Evolutionary conservation across 192 early-diverging fungal genomes (phyloP).

Genomic region (Borealophlyctis nickersoniae): DNA sequence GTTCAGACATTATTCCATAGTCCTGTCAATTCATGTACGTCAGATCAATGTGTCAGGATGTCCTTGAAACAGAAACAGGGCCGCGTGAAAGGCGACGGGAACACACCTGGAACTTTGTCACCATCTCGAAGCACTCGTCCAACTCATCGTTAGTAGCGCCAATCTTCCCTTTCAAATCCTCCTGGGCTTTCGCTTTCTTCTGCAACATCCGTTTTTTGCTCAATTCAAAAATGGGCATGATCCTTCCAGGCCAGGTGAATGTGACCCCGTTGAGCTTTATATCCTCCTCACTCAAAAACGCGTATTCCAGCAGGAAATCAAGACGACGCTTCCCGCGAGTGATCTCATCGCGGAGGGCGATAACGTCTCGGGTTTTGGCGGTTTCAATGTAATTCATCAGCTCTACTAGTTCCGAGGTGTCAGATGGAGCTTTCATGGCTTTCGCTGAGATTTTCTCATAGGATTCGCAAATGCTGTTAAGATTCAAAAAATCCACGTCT

Average conservation of each 20-base stretch:
- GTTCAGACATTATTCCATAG: slow-evolving; percentile 57
- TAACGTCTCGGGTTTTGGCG: slow-evolving; percentile 48
- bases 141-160: slow-evolving; percentile 48
- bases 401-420: slow-evolving; percentile 60
- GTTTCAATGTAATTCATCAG: slow-evolving; percentile 57
- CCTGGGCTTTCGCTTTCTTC: slow-evolving; percentile 62
- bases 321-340: slow-evolving; percentile 50
- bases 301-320: slow-evolving; percentile 57
- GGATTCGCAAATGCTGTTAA: slow-evolving; percentile 50
- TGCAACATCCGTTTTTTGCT: slow-evolving; percentile 60
- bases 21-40: slow-evolving; percentile 35
- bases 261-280: slow-evolving; percentile 63
- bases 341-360: slow-evolving; percentile 51
- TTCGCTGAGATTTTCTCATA: slow-evolving; percentile 59
- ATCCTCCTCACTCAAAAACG: slow-evolving; percentile 58
- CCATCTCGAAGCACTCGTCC: slow-evolving; percentile 56
- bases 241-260: slow-evolving; percentile 64
- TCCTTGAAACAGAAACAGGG: slow-evolving; percentile 1
- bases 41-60: slow-evolving; percentile 4
- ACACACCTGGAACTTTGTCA: slow-evolving; percentile 50
- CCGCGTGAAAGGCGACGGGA: no score
- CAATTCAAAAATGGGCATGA: slow-evolving; percentile 61
- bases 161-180: slow-evolving; percentile 59
- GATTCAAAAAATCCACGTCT: no score
- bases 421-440: slow-evolving; percentile 56